phyloP scores from a whole-genome alignment of 768 basidiomycete species.

The Tylopilus balloui region DNA sequence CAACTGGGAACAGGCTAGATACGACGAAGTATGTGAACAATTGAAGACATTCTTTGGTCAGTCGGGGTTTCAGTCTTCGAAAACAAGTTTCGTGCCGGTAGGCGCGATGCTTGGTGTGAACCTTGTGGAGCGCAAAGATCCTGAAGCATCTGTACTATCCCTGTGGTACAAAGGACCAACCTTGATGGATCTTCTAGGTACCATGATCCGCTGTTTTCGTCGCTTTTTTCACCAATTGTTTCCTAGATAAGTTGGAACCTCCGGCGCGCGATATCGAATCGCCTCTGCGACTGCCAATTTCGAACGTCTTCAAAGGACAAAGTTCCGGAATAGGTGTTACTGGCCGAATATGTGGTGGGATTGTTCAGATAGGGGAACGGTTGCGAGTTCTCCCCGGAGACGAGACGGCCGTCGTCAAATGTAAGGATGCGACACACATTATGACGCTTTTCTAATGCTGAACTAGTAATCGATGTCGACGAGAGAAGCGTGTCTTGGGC shows the following conservation, averaged over 20 bases:
- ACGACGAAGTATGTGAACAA: slow-evolving; percentile 73
- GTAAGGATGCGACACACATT: slow-evolving; percentile 32
- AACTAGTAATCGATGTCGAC: slow-evolving; percentile 79
- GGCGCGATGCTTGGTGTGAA: slow-evolving; percentile 90
- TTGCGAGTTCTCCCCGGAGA: slow-evolving; percentile 88
- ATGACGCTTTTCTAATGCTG: not conserved
- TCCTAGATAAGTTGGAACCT: slow-evolving; percentile 72
- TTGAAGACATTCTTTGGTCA: slow-evolving; percentile 81
- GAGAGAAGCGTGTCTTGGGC: slow-evolving; percentile 79
- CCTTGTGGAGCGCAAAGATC: slow-evolving; percentile 48
- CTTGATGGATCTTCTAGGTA: slow-evolving; percentile 79
- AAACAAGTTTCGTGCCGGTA: slow-evolving; percentile 82
- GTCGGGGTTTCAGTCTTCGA: slow-evolving; percentile 78
- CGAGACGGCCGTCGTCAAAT: slow-evolving; percentile 76
- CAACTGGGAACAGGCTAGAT: slow-evolving; percentile 78
- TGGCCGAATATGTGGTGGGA: slow-evolving; percentile 81
- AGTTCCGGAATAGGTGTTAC: slow-evolving; percentile 73
- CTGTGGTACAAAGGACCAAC: slow-evolving; percentile 87
- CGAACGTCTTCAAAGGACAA: slow-evolving; percentile 92
- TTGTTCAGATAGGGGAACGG: slow-evolving; percentile 89
- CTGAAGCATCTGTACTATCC: slow-evolving; percentile 44
- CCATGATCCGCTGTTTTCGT: not conserved
- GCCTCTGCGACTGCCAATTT: slow-evolving; percentile 82
- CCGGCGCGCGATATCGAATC: slow-evolving; percentile 71
- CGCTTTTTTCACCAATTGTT: not conserved